Conservation (phyloP, 345 rosid species). For the Hevea brasiliensis region DNA sequence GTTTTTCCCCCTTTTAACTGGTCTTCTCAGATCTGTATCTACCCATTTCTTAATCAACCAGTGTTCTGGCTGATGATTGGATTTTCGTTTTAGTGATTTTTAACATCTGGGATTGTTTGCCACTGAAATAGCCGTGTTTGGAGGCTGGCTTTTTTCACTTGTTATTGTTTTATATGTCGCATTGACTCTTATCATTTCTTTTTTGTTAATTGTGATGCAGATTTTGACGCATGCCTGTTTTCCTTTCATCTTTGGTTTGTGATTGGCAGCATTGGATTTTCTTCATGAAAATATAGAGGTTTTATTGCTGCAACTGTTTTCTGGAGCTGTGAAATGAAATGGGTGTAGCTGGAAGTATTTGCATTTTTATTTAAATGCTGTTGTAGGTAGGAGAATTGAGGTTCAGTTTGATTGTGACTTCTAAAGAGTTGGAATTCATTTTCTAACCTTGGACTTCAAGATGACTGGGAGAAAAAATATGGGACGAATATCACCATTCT, state of each 20-base stretch:
- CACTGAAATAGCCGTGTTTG: background rate
- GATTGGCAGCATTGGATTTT: conserved; percentile 10
- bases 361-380: conserved; percentile 14
- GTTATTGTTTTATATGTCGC: background rate
- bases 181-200: conserved; percentile 11
- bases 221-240: conserved; percentile 16
- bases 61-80: conserved; percentile 14
- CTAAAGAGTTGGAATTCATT: conserved; percentile 4
- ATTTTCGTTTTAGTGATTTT: background rate
- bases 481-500: conserved; percentile 58
- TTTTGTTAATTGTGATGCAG: conserved; percentile 22
- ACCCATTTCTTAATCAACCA: background rate
- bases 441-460: background rate
- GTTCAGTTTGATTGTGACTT: conserved; percentile 14
- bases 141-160: background rate
- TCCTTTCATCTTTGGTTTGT: background rate
- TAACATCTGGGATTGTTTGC: conserved; percentile 13
- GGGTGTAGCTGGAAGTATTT: background rate
- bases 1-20: background rate
- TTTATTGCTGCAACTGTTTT: conserved; percentile 15
- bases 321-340: conserved; percentile 17
- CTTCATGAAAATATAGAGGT: conserved; percentile 1
- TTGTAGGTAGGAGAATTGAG: conserved; percentile 14
- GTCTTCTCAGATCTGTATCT: conserved; percentile 27
- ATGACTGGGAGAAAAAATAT: conserved; percentile 47